Conservation (phyloP, 2,329 filamentous ascomycete genomes). For the Malbranchea zuffiana region DNA sequence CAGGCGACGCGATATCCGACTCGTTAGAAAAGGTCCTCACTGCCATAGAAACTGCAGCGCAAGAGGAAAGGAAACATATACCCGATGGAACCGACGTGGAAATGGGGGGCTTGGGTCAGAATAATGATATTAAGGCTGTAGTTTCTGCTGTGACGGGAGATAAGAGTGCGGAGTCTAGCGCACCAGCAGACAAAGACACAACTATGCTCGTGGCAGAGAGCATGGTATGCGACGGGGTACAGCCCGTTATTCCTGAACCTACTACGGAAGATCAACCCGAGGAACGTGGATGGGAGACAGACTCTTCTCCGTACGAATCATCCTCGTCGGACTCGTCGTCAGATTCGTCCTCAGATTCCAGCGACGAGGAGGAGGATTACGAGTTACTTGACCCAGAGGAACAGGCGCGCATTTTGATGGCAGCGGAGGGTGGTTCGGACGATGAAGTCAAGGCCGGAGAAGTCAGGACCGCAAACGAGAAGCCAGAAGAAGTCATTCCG, state of each 20-base stretch:
- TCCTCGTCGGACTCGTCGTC: constrained; percentile 41
- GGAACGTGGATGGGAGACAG: constrained; percentile 55
- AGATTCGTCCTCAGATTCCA: constrained; percentile 53
- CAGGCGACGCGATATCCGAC: constrained; percentile 3
- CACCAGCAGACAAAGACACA: constrained; percentile 1
- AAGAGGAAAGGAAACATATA: not conserved
- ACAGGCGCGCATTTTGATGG: constrained; percentile 74
- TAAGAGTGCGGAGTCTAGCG: not conserved
- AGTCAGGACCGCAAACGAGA: constrained; percentile 74
- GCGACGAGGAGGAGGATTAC: constrained; percentile 50
- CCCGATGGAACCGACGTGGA: not conserved
- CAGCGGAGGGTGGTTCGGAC: constrained; percentile 56
- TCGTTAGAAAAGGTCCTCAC: constrained; percentile 6
- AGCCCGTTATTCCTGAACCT: constrained; percentile 3
- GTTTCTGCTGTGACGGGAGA: not conserved
- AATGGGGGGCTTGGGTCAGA: constrained; percentile 1
- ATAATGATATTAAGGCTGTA: not conserved
- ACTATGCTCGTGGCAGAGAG: constrained; percentile 3
- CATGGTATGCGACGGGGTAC: constrained; percentile 2
- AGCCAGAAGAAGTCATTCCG: constrained; percentile 49
- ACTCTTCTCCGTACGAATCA: constrained; percentile 65
- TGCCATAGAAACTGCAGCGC: constrained; percentile 8
- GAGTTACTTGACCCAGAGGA: constrained; percentile 70
- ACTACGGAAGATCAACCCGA: constrained; percentile 12
- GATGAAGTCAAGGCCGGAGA: constrained; percentile 35